Evolutionary conservation across 2,329 filamentous ascomycete species (phyloP), one percentile per base, ranked within the genome.

Genomic region (Neonectria punicea): DNA sequence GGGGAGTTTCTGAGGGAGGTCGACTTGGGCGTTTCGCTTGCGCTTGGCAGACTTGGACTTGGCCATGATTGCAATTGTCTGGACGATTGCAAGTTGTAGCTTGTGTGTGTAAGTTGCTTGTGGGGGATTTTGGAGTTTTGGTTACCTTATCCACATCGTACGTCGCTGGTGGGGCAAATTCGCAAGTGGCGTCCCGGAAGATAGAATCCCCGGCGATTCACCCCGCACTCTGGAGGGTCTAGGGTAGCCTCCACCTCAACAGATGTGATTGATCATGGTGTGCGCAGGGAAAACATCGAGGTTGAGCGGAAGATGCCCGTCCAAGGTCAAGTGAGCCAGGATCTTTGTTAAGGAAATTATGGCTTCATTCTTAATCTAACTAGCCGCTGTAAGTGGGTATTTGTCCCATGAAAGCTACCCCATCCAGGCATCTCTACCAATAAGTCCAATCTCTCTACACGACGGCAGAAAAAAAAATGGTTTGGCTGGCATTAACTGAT

Each of bases 11-110:
- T 77, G 72, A 2, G 80, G 74, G 0, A 71, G 58, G 0, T 80
- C 78, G 4, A 63, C 67, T 55, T 81, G 78, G 0, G 76, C 76
- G 20, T 77, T 78, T 43, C 81, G 79, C 76, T 85, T 84, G 62
- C 83, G 79, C 72, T 86, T 82, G 28, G 81, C 79, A 3, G 80
- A 75, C 63, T 84, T 86, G 30, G 78, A 79, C 72, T 84, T 83
- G 16, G 79, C 74, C 82, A 84, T 83, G 62, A 55, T 71, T 43
- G 39, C 39, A 59, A 41, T 58, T 55, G 58, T 55, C 43, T 3
- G 22, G 34, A 43, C 14, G 25, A n/a, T 58, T 49, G 54, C 39
- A n/a, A 20, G n/a, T 43, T 43, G 25, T 25, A 25, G 25, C 5
- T 25, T 25, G 25, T 25, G 25, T 25, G 22, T 25, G 25, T 25